These are phyloP conservation scores for Schizochytrium sp. DNA, from an alignment of 108 stramenopile genomes.

Conservation along the genomic window DNA sequence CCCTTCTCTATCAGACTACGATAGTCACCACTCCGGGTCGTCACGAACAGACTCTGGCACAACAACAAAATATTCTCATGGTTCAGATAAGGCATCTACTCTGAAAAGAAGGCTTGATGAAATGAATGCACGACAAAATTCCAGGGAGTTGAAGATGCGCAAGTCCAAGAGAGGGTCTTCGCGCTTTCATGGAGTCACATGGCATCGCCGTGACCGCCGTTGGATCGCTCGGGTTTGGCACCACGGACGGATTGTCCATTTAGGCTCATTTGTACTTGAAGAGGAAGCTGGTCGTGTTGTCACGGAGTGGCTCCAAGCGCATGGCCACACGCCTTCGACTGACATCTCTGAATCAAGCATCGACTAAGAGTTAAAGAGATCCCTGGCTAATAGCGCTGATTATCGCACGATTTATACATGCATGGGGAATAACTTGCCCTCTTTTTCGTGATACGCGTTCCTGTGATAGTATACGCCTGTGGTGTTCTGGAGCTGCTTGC, in stretches of 20 bases:
- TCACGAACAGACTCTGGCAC: background rate
- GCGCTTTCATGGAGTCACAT: conserved; percentile 13
- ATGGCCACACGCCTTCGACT: background rate
- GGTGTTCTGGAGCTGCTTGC: too few relatives aligned
- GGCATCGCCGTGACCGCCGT: conserved; percentile 28
- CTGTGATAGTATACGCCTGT: too few relatives aligned
- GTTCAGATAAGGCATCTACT: background rate
- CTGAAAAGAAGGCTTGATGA: background rate
- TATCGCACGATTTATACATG: too few relatives aligned
- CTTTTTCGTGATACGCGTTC: too few relatives aligned
- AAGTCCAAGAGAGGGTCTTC: conserved; percentile 38
- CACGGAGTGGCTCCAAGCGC: background rate
- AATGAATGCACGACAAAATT: background rate
- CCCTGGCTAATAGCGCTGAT: too few relatives aligned
- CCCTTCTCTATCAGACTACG: background rate
- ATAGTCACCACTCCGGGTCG: background rate
- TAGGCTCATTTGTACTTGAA: background rate
- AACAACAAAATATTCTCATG: background rate
- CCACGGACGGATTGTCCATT: background rate
- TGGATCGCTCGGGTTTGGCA: conserved; percentile 54
- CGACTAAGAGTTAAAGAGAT: conserved; percentile 66
- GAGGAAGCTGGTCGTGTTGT: conserved; percentile 28
- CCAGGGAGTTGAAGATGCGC: background rate
- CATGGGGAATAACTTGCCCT: too few relatives aligned
- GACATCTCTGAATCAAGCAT: background rate